Percentiles rank a stretch among this genome's conserved stretches.
Conservation (phyloP, 208 protist species). For the Leishmania arabica region DNA sequence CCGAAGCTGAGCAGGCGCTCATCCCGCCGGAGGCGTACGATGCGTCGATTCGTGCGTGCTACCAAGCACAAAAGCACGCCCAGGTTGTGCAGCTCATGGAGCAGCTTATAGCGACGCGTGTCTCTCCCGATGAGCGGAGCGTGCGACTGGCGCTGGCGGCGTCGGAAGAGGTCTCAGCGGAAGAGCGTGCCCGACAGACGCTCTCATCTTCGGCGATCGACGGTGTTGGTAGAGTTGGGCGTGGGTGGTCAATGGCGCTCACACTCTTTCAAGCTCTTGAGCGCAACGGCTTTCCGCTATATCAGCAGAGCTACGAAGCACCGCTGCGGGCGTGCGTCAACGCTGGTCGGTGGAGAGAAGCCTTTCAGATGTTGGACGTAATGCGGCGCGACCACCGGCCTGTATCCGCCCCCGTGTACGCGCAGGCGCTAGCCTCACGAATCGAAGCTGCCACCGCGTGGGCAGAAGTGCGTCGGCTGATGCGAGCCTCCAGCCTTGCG, state of each 20-base stretch:
- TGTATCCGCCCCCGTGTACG: conserved; percentile 54
- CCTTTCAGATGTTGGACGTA: conserved; percentile 38
- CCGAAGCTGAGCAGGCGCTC: conserved; percentile 42
- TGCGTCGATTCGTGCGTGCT: conserved; percentile 63
- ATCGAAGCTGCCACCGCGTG: conserved; percentile 41
- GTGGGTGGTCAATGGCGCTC: conserved; percentile 50
- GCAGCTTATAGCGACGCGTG: conserved; percentile 48
- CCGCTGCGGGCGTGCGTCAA: conserved; percentile 66
- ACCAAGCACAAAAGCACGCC: conserved; percentile 31
- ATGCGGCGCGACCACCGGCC: conserved; percentile 65
- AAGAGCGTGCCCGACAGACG: conserved; percentile 16
- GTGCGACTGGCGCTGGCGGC: conserved; percentile 54
- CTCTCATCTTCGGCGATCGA: not conserved
- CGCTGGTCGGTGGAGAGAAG: conserved; percentile 57
- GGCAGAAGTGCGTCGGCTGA: conserved; percentile 40
- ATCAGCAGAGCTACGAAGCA: conserved; percentile 77
- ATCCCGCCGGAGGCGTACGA: conserved; percentile 73
- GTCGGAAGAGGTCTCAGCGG: conserved; percentile 55
- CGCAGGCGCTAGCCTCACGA: conserved; percentile 39
- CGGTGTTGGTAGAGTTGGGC: not conserved
- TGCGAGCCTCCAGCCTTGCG: conserved; percentile 32
- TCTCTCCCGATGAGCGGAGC: conserved; percentile 64
- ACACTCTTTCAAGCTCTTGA: conserved; percentile 58
- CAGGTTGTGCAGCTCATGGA: conserved; percentile 57
- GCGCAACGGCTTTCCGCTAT: conserved; percentile 63